phyloP scores from a whole-genome alignment of 768 basidiomycete species.

The Lentinula edodes region DNA sequence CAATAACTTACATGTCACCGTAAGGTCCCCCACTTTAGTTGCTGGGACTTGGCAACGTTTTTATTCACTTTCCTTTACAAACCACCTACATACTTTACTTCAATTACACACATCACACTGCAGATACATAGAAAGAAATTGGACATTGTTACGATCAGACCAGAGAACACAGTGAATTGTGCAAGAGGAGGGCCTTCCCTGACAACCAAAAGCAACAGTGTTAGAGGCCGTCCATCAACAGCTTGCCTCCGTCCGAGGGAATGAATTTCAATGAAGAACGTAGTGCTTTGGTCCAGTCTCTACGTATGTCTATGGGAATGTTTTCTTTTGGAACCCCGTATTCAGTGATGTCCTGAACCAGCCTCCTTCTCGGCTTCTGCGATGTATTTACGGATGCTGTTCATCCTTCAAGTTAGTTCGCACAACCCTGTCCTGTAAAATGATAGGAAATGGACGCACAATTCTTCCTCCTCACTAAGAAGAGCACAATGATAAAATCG shows the following conservation, averaged over 20 bases:
- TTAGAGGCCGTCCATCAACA: neutral
- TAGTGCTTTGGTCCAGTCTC: neutral
- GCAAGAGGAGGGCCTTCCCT: too few relatives aligned
- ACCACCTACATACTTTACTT: too few relatives aligned
- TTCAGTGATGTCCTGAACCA: constrained; percentile 38
- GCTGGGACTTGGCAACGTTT: too few relatives aligned
- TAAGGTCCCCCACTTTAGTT: too few relatives aligned
- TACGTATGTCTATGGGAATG: neutral
- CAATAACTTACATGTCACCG: neutral
- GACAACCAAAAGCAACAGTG: too few relatives aligned
- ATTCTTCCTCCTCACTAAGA: constrained; percentile 75
- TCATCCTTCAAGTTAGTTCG: constrained; percentile 40
- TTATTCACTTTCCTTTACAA: too few relatives aligned
- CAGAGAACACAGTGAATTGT: too few relatives aligned
- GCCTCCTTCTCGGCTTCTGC: constrained; percentile 77
- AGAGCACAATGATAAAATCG: neutral
- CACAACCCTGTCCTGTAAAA: constrained; percentile 20
- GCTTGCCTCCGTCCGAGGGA: neutral
- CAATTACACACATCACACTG: too few relatives aligned
- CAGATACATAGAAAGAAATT: too few relatives aligned
- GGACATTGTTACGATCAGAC: too few relatives aligned
- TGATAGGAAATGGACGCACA: constrained; percentile 45
- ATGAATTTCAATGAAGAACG: neutral
- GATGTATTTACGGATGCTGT: constrained; percentile 77
- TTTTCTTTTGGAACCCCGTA: neutral